Conservation (phyloP, 2,329 filamentous ascomycete species). For the Pyrenophora graminea region DNA sequence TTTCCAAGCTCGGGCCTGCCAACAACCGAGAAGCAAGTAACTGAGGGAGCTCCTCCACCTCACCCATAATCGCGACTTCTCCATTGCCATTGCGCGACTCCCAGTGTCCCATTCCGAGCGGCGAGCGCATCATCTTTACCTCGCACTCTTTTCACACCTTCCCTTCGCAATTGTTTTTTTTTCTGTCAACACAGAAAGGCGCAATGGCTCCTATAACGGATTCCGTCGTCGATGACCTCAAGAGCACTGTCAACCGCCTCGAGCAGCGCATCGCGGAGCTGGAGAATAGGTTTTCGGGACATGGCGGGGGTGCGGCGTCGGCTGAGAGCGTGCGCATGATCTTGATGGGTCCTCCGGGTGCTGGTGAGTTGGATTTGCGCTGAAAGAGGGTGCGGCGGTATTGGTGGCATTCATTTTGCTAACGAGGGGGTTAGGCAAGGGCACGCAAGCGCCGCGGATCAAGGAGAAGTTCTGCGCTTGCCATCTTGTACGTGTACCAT, state of each 20-base stretch:
- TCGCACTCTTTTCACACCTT: constrained; percentile 10
- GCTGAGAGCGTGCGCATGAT: constrained; percentile 86
- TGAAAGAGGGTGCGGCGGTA: neutral
- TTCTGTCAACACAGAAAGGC: constrained; percentile 12
- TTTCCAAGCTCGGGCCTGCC: constrained; percentile 18
- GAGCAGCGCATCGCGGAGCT: constrained; percentile 85
- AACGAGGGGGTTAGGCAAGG: constrained; percentile 73
- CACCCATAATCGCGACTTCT: constrained; percentile 12
- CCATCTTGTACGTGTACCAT: constrained; percentile 76
- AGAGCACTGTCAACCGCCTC: constrained; percentile 80
- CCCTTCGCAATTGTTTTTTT: constrained; percentile 2
- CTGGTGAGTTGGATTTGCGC: constrained; percentile 67
- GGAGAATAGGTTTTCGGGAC: constrained; percentile 68
- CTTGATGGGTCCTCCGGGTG: constrained; percentile 94
- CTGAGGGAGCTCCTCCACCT: constrained; percentile 11
- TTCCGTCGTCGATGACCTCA: constrained; percentile 77
- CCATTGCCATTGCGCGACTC: constrained; percentile 29
- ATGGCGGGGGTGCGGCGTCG: constrained; percentile 42
- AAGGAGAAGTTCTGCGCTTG: constrained; percentile 98
- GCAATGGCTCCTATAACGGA: constrained; percentile 88
- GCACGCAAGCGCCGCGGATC: constrained; percentile 96
- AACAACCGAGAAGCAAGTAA: constrained; percentile 13
- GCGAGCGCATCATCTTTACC: constrained; percentile 21
- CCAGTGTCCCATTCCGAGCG: constrained; percentile 17
- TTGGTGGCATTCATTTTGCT: constrained; percentile 19